These are phyloP conservation scores for Kwoniella europaea DNA, from an alignment of 768 basidiomycete species.

Conservation along the genomic window DNA sequence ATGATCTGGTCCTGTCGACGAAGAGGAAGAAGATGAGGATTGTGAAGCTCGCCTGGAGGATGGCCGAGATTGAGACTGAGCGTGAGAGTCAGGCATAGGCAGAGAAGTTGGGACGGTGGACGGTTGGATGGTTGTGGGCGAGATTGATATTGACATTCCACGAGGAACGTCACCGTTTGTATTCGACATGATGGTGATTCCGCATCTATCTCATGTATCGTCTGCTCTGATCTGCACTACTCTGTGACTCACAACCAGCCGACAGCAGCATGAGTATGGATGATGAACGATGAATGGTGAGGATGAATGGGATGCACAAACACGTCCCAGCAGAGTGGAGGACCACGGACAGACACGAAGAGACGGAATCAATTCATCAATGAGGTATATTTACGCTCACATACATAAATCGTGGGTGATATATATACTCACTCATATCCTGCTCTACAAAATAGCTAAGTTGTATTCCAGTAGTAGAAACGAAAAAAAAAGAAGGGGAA, in stretches of 20 bases:
- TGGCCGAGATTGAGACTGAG: neutral
- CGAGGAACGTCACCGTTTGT: constrained; percentile 3
- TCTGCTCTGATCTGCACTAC: neutral
- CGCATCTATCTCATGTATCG: neutral
- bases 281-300: no score
- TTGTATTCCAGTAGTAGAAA: neutral
- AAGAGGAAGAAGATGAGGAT: constrained; percentile 24
- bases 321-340: no score
- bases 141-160: constrained; percentile 15
- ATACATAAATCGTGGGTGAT: no score
- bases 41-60: neutral
- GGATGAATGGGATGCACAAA: no score
- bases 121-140: constrained; percentile 3
- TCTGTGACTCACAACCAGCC: no score
- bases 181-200: neutral
- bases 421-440: neutral
- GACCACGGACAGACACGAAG: neutral
- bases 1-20: constrained; percentile 3
- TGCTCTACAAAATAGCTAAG: neutral
- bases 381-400: neutral
- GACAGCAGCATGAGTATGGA: no score
- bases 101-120: neutral
- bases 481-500: neutral
- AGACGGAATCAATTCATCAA: neutral
- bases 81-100: neutral